Base-by-base conservation (phyloP, 495 filamentous ascomycete genomes). In the Penicillium desertorum region DNA sequence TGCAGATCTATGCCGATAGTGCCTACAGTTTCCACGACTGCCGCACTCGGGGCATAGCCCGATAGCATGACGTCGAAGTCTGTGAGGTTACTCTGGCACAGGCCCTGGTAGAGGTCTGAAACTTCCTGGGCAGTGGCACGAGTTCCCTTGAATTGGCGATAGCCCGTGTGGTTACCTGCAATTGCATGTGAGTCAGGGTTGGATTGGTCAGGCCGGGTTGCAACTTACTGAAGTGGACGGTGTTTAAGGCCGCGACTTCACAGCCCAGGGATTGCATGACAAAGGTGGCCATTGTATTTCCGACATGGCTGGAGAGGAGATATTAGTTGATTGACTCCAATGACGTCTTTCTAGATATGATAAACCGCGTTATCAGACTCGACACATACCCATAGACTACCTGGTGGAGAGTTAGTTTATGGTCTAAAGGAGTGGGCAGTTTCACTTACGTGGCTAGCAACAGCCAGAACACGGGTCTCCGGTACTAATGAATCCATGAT, bases 201-300 rank as follows among this genome's bases (percentile, higher is more conserved):
- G 30, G 17, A 17, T 19, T 46, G 22, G 8, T 34, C 11, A 10
- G 19, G 23, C 8, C 20, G 20, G n/a, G 39, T 42, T 47, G n/a
- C 44, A 30, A 71, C 80, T 62, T 76, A 90, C 92, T 96, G 74
- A 94, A 98, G 60, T 98, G 87, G 17, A 98, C 94, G 4, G 94
- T 98, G 67, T 98, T 96, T 61, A 98, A 77, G 9, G 90, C 88
- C 10, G 92, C 86, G 3, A 96, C 92, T 63, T 98, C 94, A 67
- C 92, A 96, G 41, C 94, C 94, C 57, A 98, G 77, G 2, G 88
- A 84, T 71, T 98, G 93, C 82, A 98, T 86, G 66, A 90, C 89
- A 59, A 96, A 93, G 1, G 88, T 87, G 39, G 91, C 91, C 79
- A 98, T 96, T 63, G 90, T 91, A 67, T 98, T 98, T 36, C 94